Conservation (phyloP, 176 grass and related monocot genomes). For the Avena sativa region DNA sequence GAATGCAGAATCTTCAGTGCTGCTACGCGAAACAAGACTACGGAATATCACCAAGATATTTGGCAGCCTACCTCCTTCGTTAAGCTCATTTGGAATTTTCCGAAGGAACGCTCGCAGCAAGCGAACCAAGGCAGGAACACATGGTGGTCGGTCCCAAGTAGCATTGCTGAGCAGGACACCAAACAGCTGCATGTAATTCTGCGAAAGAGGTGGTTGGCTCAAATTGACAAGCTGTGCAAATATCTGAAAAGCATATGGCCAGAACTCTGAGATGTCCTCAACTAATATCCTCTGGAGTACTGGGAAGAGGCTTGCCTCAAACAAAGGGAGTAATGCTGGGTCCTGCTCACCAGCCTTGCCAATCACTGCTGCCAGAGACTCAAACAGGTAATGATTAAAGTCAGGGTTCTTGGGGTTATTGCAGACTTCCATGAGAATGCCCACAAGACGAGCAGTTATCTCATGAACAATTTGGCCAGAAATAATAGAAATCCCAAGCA, state of each 20-base stretch:
- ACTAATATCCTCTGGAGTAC: slow-evolving; percentile 93
- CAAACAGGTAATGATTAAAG: slow-evolving; percentile 98
- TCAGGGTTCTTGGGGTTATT: slow-evolving; percentile 96
- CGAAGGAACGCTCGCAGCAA: slow-evolving; percentile 85
- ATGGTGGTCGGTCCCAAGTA: slow-evolving; percentile 84
- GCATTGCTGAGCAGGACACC: slow-evolving; percentile 76
- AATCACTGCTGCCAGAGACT: slow-evolving; percentile 86
- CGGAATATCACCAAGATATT: slow-evolving; percentile 77
- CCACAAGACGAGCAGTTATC: slow-evolving; percentile 64
- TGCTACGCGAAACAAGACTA: slow-evolving; percentile 55
- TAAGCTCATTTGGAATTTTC: slow-evolving; percentile 97
- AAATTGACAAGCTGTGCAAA: slow-evolving; percentile 86
- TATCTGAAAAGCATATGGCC: slow-evolving; percentile 97
- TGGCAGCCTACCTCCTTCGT: slow-evolving; percentile 72
- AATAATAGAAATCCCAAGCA: slow-evolving; percentile 74
- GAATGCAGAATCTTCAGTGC: slow-evolving; percentile 92
- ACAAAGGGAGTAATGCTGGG: slow-evolving; percentile 59
- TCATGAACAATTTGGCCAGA: slow-evolving; percentile 59
- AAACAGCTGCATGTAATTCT: slow-evolving; percentile 91
- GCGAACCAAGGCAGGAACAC: slow-evolving; percentile 86
- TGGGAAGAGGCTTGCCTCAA: slow-evolving; percentile 84
- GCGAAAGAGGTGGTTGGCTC: slow-evolving; percentile 78
- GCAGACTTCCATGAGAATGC: slow-evolving; percentile 77
- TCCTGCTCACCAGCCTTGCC: slow-evolving; percentile 72
- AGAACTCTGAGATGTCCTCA: slow-evolving; percentile 94